phyloP scores from a whole-genome alignment of 73 alveolate genomes.

The Stentor coeruleus region DNA sequence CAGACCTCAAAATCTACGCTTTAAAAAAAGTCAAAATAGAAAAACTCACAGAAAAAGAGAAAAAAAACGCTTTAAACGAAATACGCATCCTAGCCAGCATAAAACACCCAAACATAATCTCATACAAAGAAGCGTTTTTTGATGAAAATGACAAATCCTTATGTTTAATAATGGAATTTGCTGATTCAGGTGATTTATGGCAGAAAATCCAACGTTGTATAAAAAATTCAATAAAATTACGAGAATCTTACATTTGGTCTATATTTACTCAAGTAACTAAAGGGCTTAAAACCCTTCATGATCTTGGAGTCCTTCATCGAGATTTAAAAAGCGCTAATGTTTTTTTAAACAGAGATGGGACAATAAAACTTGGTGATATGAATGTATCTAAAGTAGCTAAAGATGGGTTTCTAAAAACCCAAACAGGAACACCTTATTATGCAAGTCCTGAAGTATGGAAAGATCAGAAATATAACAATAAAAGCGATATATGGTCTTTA shows the following conservation, averaged over 20 bases:
- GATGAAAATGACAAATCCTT: slow-evolving; percentile 45
- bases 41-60: slow-evolving; percentile 74
- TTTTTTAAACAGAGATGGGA: slow-evolving; percentile 57
- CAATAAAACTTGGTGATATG: slow-evolving; percentile 69
- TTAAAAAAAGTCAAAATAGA: slow-evolving; percentile 73
- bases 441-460: slow-evolving; percentile 83
- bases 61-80: slow-evolving; percentile 72
- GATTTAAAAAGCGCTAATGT: slow-evolving; percentile 74
- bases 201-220: slow-evolving; percentile 36
- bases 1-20: slow-evolving; percentile 72
- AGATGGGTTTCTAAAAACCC: slow-evolving; percentile 54
- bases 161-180: slow-evolving; percentile 53
- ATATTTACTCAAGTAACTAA: slow-evolving; percentile 19
- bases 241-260: slow-evolving; percentile 30
- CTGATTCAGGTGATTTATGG: slow-evolving; percentile 56
- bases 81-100: slow-evolving; percentile 73
- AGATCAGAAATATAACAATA: slow-evolving; percentile 18
- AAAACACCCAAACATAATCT: slow-evolving; percentile 58
- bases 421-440: slow-evolving; percentile 83
- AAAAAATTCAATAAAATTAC: not conserved
- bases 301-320: slow-evolving; percentile 56
- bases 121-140: slow-evolving; percentile 79
- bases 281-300: slow-evolving; percentile 31
- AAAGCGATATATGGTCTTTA: slow-evolving; percentile 32
- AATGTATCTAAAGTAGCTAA: slow-evolving; percentile 73